These are phyloP conservation scores for Polychaeton citri DNA, from an alignment of 2,329 filamentous ascomycete species.

Conservation along the genomic window DNA sequence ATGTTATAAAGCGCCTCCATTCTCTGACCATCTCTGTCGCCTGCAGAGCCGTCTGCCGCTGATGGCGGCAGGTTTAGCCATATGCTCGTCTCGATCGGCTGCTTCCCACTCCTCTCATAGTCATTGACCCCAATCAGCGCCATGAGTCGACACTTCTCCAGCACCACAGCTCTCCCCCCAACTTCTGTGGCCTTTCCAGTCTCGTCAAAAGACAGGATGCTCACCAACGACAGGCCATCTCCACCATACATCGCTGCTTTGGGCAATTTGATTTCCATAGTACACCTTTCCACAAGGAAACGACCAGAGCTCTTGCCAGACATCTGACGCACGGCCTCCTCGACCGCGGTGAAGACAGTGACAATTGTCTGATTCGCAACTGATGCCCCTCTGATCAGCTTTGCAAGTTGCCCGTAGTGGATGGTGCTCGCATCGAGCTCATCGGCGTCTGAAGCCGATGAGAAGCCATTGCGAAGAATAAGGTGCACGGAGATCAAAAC, in stretches of 20 bases:
- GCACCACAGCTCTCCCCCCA: constrained; percentile 25
- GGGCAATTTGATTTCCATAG: constrained; percentile 38
- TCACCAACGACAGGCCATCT: constrained; percentile 38
- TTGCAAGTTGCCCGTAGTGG: constrained; percentile 61
- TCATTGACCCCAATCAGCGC: constrained; percentile 59
- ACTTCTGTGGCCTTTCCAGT: constrained; percentile 1
- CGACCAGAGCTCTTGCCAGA: constrained; percentile 14
- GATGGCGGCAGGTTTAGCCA: constrained; percentile 43
- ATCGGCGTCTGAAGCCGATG: constrained; percentile 45
- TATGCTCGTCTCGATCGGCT: constrained; percentile 51
- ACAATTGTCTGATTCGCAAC: constrained; percentile 6
- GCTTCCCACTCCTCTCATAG: constrained; percentile 53
- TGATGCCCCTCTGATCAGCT: constrained; percentile 35
- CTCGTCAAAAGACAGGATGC: constrained; percentile 16
- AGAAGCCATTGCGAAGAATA: constrained; percentile 42
- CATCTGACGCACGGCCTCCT: constrained; percentile 9
- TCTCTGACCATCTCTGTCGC: constrained; percentile 3
- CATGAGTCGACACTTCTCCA: constrained; percentile 49
- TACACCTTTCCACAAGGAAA: constrained; percentile 10
- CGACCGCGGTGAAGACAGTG: constrained; percentile 10
- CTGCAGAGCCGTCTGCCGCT: background rate
- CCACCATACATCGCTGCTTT: constrained; percentile 57
- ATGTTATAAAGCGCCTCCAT: constrained; percentile 36
- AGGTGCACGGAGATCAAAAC: constrained; percentile 47
- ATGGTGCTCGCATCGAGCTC: constrained; percentile 55